Percentiles rank a stretch among this genome's conserved stretches.
These are phyloP conservation scores for Trichoderma asperelloides DNA, from an alignment of 495 filamentous ascomycete genomes.

Conservation along the genomic window DNA sequence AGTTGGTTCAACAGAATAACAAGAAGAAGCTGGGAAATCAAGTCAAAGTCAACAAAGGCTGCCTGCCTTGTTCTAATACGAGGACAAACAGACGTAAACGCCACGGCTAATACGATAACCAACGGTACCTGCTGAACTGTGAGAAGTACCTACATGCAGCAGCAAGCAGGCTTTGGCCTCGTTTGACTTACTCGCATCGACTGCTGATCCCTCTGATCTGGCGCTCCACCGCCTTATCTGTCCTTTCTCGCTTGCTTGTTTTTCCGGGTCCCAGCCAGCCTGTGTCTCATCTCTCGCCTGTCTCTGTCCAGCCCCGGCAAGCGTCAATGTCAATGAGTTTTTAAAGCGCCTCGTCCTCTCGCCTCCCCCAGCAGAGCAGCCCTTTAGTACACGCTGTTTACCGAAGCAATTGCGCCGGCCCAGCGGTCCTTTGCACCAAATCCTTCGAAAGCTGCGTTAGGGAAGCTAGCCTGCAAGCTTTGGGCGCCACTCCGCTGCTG, in stretches of 20 bases:
- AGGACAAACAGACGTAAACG: too few species aligned
- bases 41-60: too few species aligned
- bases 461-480: not conserved
- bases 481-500: not conserved
- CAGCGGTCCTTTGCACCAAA: too few species aligned
- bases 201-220: slow-evolving; percentile 5
- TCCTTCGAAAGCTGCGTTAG: not conserved
- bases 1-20: too few species aligned
- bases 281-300: not conserved
- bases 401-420: not conserved
- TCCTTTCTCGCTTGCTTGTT: slow-evolving; percentile 5
- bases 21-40: too few species aligned
- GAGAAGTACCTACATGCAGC: not conserved
- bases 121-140: not conserved
- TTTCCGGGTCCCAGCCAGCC: not conserved
- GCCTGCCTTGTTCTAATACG: too few species aligned
- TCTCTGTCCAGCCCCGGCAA: not conserved
- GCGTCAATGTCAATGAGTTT: not conserved
- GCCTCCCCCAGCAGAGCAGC: not conserved
- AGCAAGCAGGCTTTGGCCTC: not conserved
- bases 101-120: too few species aligned
- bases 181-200: not conserved
- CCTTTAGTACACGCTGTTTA: not conserved
- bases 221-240: slow-evolving; percentile 8
- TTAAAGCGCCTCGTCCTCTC: not conserved